phyloP scores from a whole-genome alignment of 331 rosid species.

The Pyrus hybrid region DNA sequence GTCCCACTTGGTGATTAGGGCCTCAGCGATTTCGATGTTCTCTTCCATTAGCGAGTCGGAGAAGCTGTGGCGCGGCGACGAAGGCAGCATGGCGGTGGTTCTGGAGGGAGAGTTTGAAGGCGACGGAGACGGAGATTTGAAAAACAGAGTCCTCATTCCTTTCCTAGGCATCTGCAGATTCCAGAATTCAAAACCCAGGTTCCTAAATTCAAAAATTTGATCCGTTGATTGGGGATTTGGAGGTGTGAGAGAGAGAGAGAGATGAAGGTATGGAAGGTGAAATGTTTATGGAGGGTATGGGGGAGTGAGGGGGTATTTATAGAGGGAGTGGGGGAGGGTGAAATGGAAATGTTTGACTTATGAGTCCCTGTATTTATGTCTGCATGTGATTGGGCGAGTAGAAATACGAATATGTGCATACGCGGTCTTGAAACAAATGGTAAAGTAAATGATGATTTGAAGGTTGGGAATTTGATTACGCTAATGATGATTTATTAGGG shows the following conservation, averaged over 20 bases:
- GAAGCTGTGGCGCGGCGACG: constrained; percentile 29
- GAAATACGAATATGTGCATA: neutral
- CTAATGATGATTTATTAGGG: neutral
- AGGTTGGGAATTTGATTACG: neutral
- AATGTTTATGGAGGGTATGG: neutral
- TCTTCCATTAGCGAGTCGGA: constrained; percentile 52
- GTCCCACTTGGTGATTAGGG: constrained; percentile 56
- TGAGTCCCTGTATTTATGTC: neutral
- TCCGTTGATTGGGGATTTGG: neutral
- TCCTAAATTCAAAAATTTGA: neutral
- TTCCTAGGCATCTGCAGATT: constrained; percentile 14
- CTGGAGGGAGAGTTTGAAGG: constrained; percentile 33
- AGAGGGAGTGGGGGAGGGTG: neutral
- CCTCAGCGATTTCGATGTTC: constrained; percentile 46
- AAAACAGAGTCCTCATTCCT: constrained; percentile 32
- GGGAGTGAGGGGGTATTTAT: neutral
- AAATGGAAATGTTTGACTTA: neutral
- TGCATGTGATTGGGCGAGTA: too few species aligned
- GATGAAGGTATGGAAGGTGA: neutral
- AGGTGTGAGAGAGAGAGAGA: neutral
- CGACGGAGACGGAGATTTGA: constrained; percentile 27
- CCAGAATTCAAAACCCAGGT: neutral
- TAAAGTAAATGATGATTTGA: too few species aligned
- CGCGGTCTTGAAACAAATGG: neutral
- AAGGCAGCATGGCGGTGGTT: constrained; percentile 6